Conservation (phyloP, 1,139 yeast genomes). For the Geotrichum macrosporum region DNA sequence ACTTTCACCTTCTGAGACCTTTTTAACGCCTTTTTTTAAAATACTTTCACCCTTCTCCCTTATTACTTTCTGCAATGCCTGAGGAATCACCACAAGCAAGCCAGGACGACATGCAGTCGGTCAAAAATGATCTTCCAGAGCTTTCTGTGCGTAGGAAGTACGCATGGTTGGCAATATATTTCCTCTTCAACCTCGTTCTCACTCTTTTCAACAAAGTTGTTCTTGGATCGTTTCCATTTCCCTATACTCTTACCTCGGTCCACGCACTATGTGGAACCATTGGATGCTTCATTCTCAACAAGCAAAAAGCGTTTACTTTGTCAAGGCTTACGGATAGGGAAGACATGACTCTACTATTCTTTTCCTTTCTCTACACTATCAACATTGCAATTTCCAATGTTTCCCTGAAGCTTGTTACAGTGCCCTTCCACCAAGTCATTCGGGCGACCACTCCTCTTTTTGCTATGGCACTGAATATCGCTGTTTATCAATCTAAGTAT, state of each 20-base stretch:
- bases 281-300: conserved; percentile 28
- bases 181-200: conserved; percentile 30
- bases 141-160: conserved; percentile 15
- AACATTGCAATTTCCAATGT: conserved; percentile 33
- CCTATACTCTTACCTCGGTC: conserved; percentile 30
- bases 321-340: conserved; percentile 27
- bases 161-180: conserved; percentile 30
- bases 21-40: neutral
- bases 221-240: conserved; percentile 32
- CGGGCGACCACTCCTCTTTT: conserved; percentile 33
- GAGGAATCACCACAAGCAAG: conserved; percentile 9
- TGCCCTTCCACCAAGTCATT: conserved; percentile 32
- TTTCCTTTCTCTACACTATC: conserved; percentile 32
- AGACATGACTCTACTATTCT: conserved; percentile 26
- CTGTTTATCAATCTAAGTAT: conserved; percentile 27
- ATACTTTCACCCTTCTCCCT: neutral
- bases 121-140: conserved; percentile 5
- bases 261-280: conserved; percentile 30
- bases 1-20: no score
- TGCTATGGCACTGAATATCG: conserved; percentile 28
- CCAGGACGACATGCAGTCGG: no score
- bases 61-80: no score
- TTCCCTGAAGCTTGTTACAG: conserved; percentile 31
- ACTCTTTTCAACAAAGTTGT: conserved; percentile 32
- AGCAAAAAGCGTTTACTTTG: conserved; percentile 26